Base-by-base conservation (phyloP, 768 basidiomycete species). In the Collybia nuda region DNA sequence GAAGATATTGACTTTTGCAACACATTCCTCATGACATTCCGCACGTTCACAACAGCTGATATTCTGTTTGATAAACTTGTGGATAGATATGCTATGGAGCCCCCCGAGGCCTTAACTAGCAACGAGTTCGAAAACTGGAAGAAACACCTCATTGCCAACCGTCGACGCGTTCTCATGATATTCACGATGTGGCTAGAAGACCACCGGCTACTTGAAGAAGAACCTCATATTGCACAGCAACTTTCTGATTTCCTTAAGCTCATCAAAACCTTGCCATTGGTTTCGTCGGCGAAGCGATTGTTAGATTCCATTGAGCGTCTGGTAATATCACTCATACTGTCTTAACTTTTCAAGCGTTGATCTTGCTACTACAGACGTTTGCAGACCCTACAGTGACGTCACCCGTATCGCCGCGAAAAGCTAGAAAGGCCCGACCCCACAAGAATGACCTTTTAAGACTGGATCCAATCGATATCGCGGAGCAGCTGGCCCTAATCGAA, bases 21-120 rank as follows among this genome's bases (percentile, higher is more conserved):
- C 26, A 76, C 81, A n/a, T 95, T 96, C 71, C 74, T 95, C 40
- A 84, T 82, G 67, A 94, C 92, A 14, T 92, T 90, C 70, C 78
- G 84, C 47, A 88, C 90, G 0, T 93, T 95, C 62, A 85, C 82
- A 21, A 81, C 81, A 5, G 79, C 89, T 2, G 78, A 83, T 37
- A 70, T 76, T 37, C 67, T 95, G 2, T 84, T 93, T 56, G 84
- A 88, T 24, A 68, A 82, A 44, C 79, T 95, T 24, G 68, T 84
- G 15, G 76, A 81, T 35, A 77, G 81, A 14, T 93, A 85, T 67
- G 68, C 78, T 48, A 76, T 82, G 62, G 71, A 75, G 35, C 68
- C 65, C 35, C 78, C 81, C 8, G 77, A 80, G 29, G 70, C 69
- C 7, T 60, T 90, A 18, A 72, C 67, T 3, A 73, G 71, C 5